Conservation (phyloP, 176 grass and related monocot species). For the Elymus sibiricus region DNA sequence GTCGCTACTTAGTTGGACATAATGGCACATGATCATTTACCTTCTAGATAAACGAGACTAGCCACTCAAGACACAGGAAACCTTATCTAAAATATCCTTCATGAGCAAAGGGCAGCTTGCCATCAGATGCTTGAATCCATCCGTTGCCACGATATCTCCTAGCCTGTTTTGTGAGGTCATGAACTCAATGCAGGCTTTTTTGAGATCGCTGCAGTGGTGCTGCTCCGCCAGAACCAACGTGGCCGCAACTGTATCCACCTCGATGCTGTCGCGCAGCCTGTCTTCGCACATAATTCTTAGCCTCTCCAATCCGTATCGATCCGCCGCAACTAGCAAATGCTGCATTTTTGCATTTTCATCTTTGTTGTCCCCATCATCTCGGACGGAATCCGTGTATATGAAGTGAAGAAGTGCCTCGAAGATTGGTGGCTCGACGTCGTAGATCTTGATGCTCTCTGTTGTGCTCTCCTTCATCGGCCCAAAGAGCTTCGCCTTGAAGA, state of each 20-base stretch:
- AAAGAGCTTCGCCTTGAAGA: neutral
- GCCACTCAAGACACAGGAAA: neutral
- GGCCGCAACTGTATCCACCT: neutral
- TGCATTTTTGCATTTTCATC: neutral
- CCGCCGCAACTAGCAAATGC: neutral
- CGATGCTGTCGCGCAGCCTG: neutral
- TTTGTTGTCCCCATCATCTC: no score
- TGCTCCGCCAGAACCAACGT: constrained; percentile 17
- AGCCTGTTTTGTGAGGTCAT: neutral
- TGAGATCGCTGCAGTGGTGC: neutral
- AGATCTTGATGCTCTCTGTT: neutral
- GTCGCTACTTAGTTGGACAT: no score
- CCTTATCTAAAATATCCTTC: neutral
- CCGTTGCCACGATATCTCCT: neutral
- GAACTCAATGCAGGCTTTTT: neutral
- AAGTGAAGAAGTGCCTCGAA: neutral
- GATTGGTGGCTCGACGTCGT: neutral
- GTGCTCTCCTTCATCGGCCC: neutral
- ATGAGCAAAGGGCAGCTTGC: neutral
- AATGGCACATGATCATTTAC: no score
- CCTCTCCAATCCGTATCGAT: constrained; percentile 18
- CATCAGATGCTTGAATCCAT: constrained; percentile 18
- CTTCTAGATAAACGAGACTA: neutral
- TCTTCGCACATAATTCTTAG: neutral
- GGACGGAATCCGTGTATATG: no score